phyloP scores from a whole-genome alignment of 2,329 filamentous ascomycete genomes.

The Fusarium sp. region DNA sequence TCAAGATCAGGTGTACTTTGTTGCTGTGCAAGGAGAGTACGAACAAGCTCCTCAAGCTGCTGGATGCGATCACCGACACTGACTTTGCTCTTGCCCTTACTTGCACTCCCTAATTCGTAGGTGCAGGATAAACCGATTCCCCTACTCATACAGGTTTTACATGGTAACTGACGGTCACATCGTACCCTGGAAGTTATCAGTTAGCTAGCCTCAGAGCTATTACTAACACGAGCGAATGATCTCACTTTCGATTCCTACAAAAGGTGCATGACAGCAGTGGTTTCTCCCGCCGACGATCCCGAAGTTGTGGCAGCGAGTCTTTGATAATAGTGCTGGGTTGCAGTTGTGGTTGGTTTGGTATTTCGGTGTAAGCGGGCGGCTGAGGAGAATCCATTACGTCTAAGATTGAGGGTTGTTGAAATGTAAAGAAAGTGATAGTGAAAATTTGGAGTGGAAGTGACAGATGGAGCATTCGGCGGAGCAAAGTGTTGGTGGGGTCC shows the following conservation, averaged over 20 bases:
- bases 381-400: neutral
- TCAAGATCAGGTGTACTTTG: accelerated
- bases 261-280: neutral
- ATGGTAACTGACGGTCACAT: neutral
- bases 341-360: neutral
- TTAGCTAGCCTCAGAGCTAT: neutral
- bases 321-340: too few relatives aligned
- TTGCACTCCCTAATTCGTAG: neutral
- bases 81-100: neutral
- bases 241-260: neutral
- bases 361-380: neutral
- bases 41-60: neutral
- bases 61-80: neutral
- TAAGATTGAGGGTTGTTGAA: too few relatives aligned
- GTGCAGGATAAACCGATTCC: neutral
- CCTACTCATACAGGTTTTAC: neutral
- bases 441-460: neutral
- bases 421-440: neutral
- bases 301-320: neutral
- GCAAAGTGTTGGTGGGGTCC: neutral
- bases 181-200: neutral
- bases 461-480: neutral
- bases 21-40: neutral
- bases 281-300: neutral
- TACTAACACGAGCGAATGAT: too few relatives aligned